Percentiles rank a stretch among this genome's conserved stretches.
These are phyloP conservation scores for Juglanconis sp. DNA, from an alignment of 2,329 filamentous ascomycete species.

Conservation along the genomic window DNA sequence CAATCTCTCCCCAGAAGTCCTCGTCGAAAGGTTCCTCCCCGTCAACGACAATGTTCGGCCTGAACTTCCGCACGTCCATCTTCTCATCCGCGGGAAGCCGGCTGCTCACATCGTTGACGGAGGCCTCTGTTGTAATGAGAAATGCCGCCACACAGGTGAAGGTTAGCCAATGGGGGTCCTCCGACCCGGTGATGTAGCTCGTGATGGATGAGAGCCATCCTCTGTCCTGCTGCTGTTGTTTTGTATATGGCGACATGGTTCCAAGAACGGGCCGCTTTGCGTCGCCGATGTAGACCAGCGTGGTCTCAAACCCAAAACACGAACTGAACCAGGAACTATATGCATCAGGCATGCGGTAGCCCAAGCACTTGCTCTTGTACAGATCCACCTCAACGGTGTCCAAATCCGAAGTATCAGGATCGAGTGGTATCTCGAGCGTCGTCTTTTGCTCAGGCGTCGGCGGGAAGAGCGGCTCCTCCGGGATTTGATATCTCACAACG, in stretches of 20 bases:
- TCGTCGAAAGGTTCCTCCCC: constrained; percentile 63
- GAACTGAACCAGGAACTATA: constrained; percentile 66
- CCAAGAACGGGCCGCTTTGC: constrained; percentile 61
- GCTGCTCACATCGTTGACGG: constrained; percentile 62
- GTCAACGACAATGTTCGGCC: constrained; percentile 69
- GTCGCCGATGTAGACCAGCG: constrained; percentile 63
- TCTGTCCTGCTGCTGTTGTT: constrained; percentile 13
- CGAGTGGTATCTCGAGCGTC: constrained; percentile 53
- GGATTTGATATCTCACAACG: constrained; percentile 41
- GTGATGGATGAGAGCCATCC: constrained; percentile 35
- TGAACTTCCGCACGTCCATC: constrained; percentile 67
- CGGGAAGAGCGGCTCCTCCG: constrained; percentile 37
- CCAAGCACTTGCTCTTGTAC: constrained; percentile 55
- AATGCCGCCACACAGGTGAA: constrained; percentile 76
- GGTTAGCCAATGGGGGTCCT: constrained; percentile 51
- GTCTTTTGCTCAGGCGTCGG: constrained; percentile 32
- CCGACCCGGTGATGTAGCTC: constrained; percentile 28
- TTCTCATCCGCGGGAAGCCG: constrained; percentile 46
- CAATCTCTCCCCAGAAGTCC: constrained; percentile 68
- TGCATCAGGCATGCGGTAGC: constrained; percentile 59
- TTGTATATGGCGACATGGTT: constrained; percentile 40
- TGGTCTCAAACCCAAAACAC: constrained; percentile 59
- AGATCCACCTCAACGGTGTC: constrained; percentile 52
- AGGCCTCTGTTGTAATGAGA: constrained; percentile 68
- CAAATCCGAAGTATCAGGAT: constrained; percentile 46